Evolutionary conservation across 257 asterid genomes (phyloP).

Genomic region (Vinca minor): DNA sequence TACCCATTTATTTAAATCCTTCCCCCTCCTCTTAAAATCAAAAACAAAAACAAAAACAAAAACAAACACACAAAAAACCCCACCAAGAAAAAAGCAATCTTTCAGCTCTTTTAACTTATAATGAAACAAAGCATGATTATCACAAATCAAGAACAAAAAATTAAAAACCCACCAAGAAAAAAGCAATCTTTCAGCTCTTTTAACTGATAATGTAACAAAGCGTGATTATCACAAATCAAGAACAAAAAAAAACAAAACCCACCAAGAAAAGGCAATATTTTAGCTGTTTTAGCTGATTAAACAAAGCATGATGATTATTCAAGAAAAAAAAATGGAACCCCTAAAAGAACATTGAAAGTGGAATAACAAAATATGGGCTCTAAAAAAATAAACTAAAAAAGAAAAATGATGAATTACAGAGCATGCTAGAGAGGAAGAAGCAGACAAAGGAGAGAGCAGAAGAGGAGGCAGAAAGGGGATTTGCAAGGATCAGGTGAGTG

Average conservation of each 20-base stretch:
- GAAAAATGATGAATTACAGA: conserved; percentile 4
- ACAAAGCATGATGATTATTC: background rate
- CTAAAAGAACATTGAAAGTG: conserved; percentile 1
- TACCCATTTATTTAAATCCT: conserved; percentile 82
- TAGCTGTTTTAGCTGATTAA: background rate
- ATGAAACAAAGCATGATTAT: too few relatives aligned
- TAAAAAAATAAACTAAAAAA: background rate
- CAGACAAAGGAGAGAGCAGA: background rate
- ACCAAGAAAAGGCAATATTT: background rate
- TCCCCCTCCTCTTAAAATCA: background rate
- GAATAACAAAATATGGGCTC: conserved; percentile 6
- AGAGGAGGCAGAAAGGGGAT: conserved; percentile 14
- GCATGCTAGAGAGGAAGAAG: conserved; percentile 5
- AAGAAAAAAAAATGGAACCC: background rate
- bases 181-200: background rate
- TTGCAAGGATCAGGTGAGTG: conserved; percentile 20
- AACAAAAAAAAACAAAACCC: background rate
- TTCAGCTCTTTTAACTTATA: too few relatives aligned
- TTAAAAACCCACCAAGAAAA: conserved; percentile 1
- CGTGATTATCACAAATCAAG: too few relatives aligned
- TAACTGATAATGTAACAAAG: too few relatives aligned
- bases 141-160: too few relatives aligned
- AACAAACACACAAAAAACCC: background rate
- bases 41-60: too few relatives aligned
- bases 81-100: too few relatives aligned